phyloP scores from a whole-genome alignment of 2,329 filamentous ascomycete species.

The Phialophora verrucosa region DNA sequence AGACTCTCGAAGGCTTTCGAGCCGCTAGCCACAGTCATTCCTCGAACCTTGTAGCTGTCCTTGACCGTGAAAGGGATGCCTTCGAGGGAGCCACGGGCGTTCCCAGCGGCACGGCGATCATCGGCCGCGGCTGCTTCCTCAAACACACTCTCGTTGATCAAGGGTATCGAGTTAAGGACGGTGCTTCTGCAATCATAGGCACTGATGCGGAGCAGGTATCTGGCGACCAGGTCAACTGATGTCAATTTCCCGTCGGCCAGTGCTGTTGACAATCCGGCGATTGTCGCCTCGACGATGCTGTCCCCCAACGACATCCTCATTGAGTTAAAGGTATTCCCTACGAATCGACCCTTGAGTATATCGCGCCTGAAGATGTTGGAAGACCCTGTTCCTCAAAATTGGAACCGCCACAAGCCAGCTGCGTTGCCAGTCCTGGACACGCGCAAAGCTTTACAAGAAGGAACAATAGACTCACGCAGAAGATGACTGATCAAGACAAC shows the following conservation, averaged over 20 bases:
- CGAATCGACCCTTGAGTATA: background rate
- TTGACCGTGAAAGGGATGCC: conserved; percentile 65
- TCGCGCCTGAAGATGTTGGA: background rate
- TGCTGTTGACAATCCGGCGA: conserved; percentile 52
- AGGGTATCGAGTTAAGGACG: conserved; percentile 56
- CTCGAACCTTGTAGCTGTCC: conserved; percentile 61
- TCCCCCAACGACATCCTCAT: background rate
- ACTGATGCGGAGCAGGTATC: conserved; percentile 56
- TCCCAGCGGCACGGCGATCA: conserved; percentile 49
- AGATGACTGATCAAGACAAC: background rate
- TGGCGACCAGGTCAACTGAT: conserved; percentile 54
- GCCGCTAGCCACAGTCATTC: conserved; percentile 60
- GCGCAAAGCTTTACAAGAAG: background rate
- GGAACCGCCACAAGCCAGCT: background rate
- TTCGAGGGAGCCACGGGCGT: conserved; percentile 52
- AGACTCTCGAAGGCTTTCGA: conserved; percentile 61
- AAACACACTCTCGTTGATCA: conserved; percentile 55
- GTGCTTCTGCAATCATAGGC: conserved; percentile 52
- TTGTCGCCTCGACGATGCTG: conserved; percentile 55
- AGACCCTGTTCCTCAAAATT: too few relatives aligned
- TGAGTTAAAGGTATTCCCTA: background rate
- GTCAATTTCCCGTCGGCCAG: conserved; percentile 50
- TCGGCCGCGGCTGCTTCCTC: conserved; percentile 57
- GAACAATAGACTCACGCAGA: background rate
- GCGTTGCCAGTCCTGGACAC: background rate